These are phyloP conservation scores for Didymellaceae sp. DNA, from an alignment of 2,329 filamentous ascomycete genomes.

Conservation along the genomic window DNA sequence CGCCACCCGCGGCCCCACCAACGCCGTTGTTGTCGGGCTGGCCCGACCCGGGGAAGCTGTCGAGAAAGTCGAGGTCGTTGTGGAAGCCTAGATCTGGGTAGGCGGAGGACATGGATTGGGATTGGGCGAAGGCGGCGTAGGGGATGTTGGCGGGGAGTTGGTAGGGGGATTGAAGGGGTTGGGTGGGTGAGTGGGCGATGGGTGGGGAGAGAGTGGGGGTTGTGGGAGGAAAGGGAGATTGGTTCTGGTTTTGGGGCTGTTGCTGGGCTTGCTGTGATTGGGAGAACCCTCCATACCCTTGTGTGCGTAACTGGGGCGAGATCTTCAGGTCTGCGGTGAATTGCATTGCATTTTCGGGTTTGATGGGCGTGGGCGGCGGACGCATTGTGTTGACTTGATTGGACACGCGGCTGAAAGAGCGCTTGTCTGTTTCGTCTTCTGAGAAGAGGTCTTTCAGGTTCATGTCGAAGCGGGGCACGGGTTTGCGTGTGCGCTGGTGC, in stretches of 20 bases:
- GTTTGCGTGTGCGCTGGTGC: conserved; percentile 45
- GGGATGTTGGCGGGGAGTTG: conserved; percentile 39
- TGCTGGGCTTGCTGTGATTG: conserved; percentile 24
- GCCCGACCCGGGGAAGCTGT: conserved; percentile 54
- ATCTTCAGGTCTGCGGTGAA: conserved; percentile 43
- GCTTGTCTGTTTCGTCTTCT: conserved; percentile 50
- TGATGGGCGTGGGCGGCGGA: conserved; percentile 38
- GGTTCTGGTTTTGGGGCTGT: conserved; percentile 26
- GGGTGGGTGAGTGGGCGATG: conserved; percentile 25
- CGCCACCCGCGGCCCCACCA: neutral
- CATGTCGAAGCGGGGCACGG: conserved; percentile 63
- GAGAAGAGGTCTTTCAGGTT: conserved; percentile 48
- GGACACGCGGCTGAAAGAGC: conserved; percentile 46
- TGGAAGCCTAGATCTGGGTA: conserved; percentile 47
- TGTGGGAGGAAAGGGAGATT: conserved; percentile 22
- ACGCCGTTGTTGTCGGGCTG: neutral
- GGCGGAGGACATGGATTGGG: conserved; percentile 33
- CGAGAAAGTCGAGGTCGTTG: conserved; percentile 62
- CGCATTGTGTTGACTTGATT: conserved; percentile 46
- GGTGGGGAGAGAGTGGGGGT: conserved; percentile 30
- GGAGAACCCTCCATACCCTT: conserved; percentile 19
- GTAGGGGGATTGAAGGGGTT: conserved; percentile 32
- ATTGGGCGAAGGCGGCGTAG: conserved; percentile 40
- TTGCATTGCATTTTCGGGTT: conserved; percentile 31
- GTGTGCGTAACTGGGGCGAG: conserved; percentile 45